A percentile compares a stretch with the other conserved stretches of the same genome.
phyloP scores from a whole-genome alignment of 371 early-diverging fungal species.

The Phascolomyces articulosus region DNA sequence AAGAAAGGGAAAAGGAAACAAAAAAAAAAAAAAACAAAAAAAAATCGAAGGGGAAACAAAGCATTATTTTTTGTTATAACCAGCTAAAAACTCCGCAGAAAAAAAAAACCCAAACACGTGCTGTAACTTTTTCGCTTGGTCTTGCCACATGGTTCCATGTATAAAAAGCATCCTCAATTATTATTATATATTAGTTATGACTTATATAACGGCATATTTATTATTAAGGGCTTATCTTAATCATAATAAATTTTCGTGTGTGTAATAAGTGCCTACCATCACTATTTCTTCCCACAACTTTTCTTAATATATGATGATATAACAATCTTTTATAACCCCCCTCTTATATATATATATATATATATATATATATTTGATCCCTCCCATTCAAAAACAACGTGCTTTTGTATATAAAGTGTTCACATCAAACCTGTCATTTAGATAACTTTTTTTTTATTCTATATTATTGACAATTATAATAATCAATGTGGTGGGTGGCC shows the following conservation, averaged over 20 bases:
- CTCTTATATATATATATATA: neutral
- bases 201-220: neutral
- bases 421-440: neutral
- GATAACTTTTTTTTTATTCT: neutral
- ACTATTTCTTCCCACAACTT: slow-evolving; percentile 1
- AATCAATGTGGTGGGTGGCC: too few relatives aligned
- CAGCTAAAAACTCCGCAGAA: neutral
- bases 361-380: neutral
- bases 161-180: neutral
- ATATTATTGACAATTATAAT: neutral
- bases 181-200: neutral
- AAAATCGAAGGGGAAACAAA: neutral
- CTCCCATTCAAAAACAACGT: too few relatives aligned
- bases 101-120: slow-evolving; percentile 2
- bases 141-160: slow-evolving; percentile 1
- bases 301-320: too few relatives aligned
- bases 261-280: neutral
- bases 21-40: slow-evolving; percentile 17
- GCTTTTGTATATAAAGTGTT: too few relatives aligned
- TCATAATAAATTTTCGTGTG: neutral
- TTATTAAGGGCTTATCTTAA: neutral
- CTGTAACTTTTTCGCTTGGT: slow-evolving; percentile 1
- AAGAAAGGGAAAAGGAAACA: neutral
- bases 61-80: neutral
- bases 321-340: neutral